Percentiles rank a stretch among this genome's conserved stretches.
Evolutionary conservation across 768 basidiomycete genomes (phyloP).

Genomic region (Sistotremastrum niveocremeum): DNA sequence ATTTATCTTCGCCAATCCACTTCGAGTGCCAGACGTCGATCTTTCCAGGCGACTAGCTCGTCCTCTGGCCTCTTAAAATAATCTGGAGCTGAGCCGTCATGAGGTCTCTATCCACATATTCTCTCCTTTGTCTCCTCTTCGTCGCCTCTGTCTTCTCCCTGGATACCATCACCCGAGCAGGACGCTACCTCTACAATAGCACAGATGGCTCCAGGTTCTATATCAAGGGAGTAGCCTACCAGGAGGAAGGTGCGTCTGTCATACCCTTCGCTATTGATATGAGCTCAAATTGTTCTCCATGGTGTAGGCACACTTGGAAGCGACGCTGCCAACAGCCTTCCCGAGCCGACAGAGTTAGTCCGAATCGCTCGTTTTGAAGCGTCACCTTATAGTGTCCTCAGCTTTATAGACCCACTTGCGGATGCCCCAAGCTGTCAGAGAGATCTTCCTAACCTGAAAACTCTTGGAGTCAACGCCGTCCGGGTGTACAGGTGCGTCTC

Average conservation of each 20-base stretch:
- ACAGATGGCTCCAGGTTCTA: slow-evolving; percentile 67
- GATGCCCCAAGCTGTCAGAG: slow-evolving; percentile 53
- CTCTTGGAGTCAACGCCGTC: slow-evolving; percentile 69
- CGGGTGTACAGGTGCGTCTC: slow-evolving; percentile 48
- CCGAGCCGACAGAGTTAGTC: neutral
- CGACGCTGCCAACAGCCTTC: neutral
- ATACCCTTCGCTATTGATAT: neutral
- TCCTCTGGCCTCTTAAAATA: slow-evolving; percentile 2
- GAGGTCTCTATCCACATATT: slow-evolving; percentile 13
- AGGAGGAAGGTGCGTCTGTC: slow-evolving; percentile 51
- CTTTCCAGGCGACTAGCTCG: slow-evolving; percentile 1
- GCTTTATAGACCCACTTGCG: slow-evolving; percentile 70
- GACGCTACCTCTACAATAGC: slow-evolving; percentile 64
- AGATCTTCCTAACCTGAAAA: slow-evolving; percentile 64
- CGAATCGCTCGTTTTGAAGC: neutral
- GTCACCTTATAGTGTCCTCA: slow-evolving; percentile 11
- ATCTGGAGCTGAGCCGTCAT: slow-evolving; percentile 10
- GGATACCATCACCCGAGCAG: slow-evolving; percentile 50
- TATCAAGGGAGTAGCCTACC: slow-evolving; percentile 81
- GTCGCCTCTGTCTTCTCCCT: slow-evolving; percentile 50
- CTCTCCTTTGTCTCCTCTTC: slow-evolving; percentile 25
- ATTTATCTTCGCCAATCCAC: too few species aligned
- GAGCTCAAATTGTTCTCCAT: too few species aligned
- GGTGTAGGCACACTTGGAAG: neutral
- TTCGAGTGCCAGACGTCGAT: neutral